A percentile compares a stretch with the other conserved stretches of the same genome.
Evolutionary conservation across 805 yeast species (phyloP).

Genomic region (Torulaspora franciscae): DNA sequence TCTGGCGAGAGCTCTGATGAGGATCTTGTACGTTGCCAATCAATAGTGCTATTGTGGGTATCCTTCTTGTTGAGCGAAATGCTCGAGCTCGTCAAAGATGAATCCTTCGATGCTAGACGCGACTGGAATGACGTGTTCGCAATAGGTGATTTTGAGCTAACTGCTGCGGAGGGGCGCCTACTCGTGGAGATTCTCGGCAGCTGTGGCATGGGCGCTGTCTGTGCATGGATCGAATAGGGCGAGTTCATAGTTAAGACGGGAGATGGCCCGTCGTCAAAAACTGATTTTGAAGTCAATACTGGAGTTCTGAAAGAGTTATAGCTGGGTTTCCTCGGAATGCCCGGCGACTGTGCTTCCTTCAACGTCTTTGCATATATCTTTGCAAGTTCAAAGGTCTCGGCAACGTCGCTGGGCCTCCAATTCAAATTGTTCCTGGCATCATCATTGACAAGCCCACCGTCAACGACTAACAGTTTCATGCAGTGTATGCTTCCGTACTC

Average conservation of each 20-base stretch:
- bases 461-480: conserved; percentile 46
- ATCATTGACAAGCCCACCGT: conserved; percentile 44
- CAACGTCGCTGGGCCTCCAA: conserved; percentile 60
- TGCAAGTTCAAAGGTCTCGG: conserved; percentile 49
- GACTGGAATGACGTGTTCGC: conserved; percentile 19
- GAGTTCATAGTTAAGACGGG: conserved; percentile 28
- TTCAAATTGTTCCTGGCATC: conserved; percentile 50
- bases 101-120: conserved; percentile 13
- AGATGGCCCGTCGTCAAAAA: conserved; percentile 31
- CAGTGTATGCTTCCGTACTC: conserved; percentile 61
- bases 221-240: conserved; percentile 20
- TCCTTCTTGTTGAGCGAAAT: conserved; percentile 8
- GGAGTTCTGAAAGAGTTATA: conserved; percentile 29
- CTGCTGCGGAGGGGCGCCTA: conserved; percentile 20
- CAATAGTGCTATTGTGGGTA: conserved; percentile 2
- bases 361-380: conserved; percentile 37
- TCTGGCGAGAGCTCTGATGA: conserved; percentile 12
- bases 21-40: conserved; percentile 6
- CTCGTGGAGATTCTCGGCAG: conserved; percentile 26
- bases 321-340: conserved; percentile 18
- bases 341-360: conserved; percentile 20
- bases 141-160: conserved; percentile 16
- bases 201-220: conserved; percentile 16
- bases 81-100: conserved; percentile 10
- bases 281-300: conserved; percentile 20